Evolutionary conservation across 2,329 filamentous ascomycete genomes (phyloP), one percentile per base, ranked within the genome.

Genomic region (Rutstroemia sp.): DNA sequence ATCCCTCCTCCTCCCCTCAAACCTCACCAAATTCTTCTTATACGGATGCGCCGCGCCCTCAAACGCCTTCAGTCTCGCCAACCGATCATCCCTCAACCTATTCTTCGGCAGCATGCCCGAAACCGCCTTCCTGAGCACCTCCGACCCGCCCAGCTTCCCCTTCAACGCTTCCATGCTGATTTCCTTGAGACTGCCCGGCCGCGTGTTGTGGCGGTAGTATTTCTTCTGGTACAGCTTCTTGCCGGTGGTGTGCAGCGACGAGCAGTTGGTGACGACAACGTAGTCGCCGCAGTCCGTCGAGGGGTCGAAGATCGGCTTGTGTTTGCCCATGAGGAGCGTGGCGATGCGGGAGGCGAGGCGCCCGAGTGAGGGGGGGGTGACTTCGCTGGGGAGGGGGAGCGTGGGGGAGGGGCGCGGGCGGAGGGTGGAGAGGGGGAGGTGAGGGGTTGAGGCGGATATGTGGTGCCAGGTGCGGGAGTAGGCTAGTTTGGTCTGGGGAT

Each of bases 231-330:
- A 86, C 71, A 85, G 88, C 78, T 99, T 99, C 71, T 89, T 88
- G 64, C 94, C 94, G 7, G 94, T 97, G 1, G 85, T 87, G 75
- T 92, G 85, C 50, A 99, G 79, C 49, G 92, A 85, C 42, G 87
- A 82, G 77, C 94, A 97, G 72, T 91, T 86, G 39, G 90, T 90
- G 52, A 94, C 92, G 1, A 99, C 92, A 12, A 99, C 92, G 73
- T 99, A 99, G 82, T 99, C 94, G 66, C 94, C 94, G 79, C 94
- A 97, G 79, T 99, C 94, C 60, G 92, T 96, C 21, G 91, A 96
- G 1, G 94, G 94, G 75, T 97, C 90, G 77, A 85, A 99, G 73
- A 94, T 96, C 21, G 94, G 94, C 77, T 99, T 99, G 81, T 99
- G 88, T 79, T 99, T 99, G 75, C 94, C 94, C 92, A 97, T 96